phyloP scores from a whole-genome alignment of 768 basidiomycete genomes.

The Pisolithus microcarpus region DNA sequence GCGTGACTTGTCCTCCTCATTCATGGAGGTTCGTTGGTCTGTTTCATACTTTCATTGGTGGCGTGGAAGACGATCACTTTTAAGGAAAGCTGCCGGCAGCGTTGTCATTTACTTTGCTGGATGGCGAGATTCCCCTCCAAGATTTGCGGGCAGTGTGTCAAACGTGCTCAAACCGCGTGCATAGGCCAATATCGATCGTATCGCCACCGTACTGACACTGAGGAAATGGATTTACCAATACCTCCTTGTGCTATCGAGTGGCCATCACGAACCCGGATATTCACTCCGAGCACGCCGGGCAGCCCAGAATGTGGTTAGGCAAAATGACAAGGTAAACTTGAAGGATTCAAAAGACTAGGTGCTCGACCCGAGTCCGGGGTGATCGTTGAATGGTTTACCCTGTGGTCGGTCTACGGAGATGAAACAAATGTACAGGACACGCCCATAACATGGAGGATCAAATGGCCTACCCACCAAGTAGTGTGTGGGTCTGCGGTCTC shows the following conservation, averaged over 20 bases:
- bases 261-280: neutral
- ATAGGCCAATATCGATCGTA: neutral
- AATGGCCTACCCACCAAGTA: constrained; percentile 1
- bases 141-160: constrained; percentile 1
- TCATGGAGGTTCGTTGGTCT: neutral
- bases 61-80: neutral
- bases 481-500: constrained; percentile 5
- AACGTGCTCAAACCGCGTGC: constrained; percentile 2
- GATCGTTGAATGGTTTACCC: neutral
- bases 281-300: neutral
- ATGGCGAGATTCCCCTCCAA: neutral
- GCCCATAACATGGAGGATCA: neutral
- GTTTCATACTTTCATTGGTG: neutral
- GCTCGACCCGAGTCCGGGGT: neutral
- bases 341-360: neutral
- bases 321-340: neutral
- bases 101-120: neutral
- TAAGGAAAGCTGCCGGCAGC: neutral
- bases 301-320: neutral
- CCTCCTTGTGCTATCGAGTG: neutral
- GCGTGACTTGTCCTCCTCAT: neutral
- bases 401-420: neutral
- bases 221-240: neutral
- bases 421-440: neutral
- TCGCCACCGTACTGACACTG: neutral